These are phyloP conservation scores for Bipolaris sorokiniana DNA, from an alignment of 2,329 filamentous ascomycete genomes.

Conservation along the genomic window DNA sequence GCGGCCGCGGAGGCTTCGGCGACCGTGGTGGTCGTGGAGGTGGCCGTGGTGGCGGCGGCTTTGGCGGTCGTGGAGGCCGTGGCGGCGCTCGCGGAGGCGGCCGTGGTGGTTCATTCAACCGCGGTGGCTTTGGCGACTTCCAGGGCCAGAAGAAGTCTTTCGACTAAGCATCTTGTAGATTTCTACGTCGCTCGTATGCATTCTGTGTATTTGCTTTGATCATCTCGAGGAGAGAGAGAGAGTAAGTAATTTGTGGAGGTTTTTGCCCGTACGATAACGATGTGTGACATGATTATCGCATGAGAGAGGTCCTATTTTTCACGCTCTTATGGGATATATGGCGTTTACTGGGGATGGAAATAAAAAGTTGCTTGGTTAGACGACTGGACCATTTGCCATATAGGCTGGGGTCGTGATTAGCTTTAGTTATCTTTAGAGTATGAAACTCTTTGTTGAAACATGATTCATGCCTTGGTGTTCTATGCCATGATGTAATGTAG, in stretches of 20 bases:
- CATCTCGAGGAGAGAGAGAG: slow-evolving; percentile 20
- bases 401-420: slow-evolving; percentile 9
- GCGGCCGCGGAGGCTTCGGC: slow-evolving; percentile 58
- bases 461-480: not conserved
- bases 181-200: slow-evolving; percentile 6
- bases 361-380: slow-evolving; percentile 24
- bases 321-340: slow-evolving; percentile 14
- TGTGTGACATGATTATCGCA: slow-evolving; percentile 21
- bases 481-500: not conserved
- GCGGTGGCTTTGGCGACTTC: slow-evolving; percentile 69
- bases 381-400: slow-evolving; percentile 11
- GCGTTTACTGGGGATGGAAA: slow-evolving; percentile 12
- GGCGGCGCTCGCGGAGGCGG: slow-evolving; percentile 58
- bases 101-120: slow-evolving; percentile 54
- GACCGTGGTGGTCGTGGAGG: slow-evolving; percentile 48
- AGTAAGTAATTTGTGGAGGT: slow-evolving; percentile 31
- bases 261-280: slow-evolving; percentile 24
- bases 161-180: slow-evolving; percentile 34
- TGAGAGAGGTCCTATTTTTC: slow-evolving; percentile 5
- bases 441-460: slow-evolving; percentile 9
- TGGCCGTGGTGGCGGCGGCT: slow-evolving; percentile 56
- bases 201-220: slow-evolving; percentile 28
- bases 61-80: slow-evolving; percentile 58
- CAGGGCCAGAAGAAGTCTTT: slow-evolving; percentile 82
- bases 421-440: slow-evolving; percentile 21